A percentile compares a stretch with the other conserved stretches of the same genome.
These are phyloP conservation scores for Magnaporthiopsis poae DNA, from an alignment of 2,329 filamentous ascomycete genomes.

Conservation along the genomic window DNA sequence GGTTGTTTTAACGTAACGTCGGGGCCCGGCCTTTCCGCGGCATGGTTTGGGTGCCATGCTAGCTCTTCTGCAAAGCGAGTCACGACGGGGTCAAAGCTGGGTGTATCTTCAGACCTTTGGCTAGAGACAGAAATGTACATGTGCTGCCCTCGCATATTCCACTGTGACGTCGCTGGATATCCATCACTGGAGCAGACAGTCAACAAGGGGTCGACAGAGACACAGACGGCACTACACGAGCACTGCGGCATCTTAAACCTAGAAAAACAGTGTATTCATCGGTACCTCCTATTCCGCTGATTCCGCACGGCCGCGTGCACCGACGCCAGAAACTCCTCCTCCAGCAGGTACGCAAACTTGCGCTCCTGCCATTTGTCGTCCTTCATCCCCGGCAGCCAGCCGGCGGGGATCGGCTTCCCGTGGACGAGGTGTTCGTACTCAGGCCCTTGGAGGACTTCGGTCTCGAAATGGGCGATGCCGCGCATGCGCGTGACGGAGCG, in stretches of 20 bases:
- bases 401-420: slow-evolving; percentile 6
- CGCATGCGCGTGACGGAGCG: slow-evolving; percentile 10
- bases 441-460: slow-evolving; percentile 9
- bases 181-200: too few relatives aligned
- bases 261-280: slow-evolving; percentile 3
- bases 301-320: slow-evolving; percentile 13
- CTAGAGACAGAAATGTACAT: too few relatives aligned
- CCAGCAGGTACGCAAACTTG: slow-evolving; percentile 14
- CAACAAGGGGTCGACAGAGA: too few relatives aligned
- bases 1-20: too few relatives aligned
- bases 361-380: slow-evolving; percentile 14
- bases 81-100: too few relatives aligned
- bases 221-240: too few relatives aligned
- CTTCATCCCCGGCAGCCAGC: slow-evolving; percentile 7
- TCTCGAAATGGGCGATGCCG: slow-evolving; percentile 10
- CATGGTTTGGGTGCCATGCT: too few relatives aligned
- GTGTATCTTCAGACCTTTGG: too few relatives aligned
- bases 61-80: too few relatives aligned
- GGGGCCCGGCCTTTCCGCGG: too few relatives aligned
- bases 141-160: too few relatives aligned
- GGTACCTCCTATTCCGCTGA: slow-evolving; percentile 1
- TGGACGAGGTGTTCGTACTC: slow-evolving; percentile 9
- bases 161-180: too few relatives aligned
- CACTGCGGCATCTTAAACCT: not conserved
- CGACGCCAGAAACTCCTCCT: slow-evolving; percentile 13